Conservation (phyloP, 2,329 filamentous ascomycete genomes). For the Chrysosporium queenslandicum region DNA sequence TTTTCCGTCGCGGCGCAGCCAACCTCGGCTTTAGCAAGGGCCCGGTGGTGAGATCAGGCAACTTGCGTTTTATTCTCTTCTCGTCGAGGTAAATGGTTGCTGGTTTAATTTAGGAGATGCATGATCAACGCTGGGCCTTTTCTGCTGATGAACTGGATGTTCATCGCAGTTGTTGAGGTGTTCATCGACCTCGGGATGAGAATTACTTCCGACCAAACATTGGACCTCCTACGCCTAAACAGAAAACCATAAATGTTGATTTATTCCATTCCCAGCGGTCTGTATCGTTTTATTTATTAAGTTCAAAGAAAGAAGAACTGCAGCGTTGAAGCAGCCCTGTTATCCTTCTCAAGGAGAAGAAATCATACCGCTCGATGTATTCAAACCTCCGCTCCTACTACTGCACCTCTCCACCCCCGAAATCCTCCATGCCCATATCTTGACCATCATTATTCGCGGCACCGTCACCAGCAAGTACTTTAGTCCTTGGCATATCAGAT, state of each 20-base stretch:
- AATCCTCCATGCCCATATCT: constrained; percentile 18
- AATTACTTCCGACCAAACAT: no score
- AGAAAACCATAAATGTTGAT: no score
- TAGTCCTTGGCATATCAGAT: constrained; percentile 49
- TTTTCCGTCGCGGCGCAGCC: not conserved
- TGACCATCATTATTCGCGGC: constrained; percentile 13
- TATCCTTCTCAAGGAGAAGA: not conserved
- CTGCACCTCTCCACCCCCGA: constrained; percentile 16
- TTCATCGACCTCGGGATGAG: no score
- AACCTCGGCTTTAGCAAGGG: not conserved
- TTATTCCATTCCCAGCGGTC: no score
- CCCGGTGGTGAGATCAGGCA: not conserved
- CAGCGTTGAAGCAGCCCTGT: not conserved
- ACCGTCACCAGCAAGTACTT: constrained; percentile 50
- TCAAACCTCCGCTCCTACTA: not conserved
- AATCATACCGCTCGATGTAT: not conserved
- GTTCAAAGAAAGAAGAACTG: not conserved
- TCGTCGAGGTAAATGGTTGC: not conserved
- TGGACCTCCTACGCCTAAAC: no score
- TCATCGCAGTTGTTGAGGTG: no score
- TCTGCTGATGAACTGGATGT: no score
- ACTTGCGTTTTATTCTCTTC: not conserved
- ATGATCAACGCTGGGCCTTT: no score
- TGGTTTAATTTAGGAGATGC: not conserved
- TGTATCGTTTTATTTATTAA: no score